Percentiles rank a stretch among this genome's conserved stretches.
Evolutionary conservation across 495 filamentous ascomycete genomes (phyloP).

Genomic region (Podospora pseudopauciseta): DNA sequence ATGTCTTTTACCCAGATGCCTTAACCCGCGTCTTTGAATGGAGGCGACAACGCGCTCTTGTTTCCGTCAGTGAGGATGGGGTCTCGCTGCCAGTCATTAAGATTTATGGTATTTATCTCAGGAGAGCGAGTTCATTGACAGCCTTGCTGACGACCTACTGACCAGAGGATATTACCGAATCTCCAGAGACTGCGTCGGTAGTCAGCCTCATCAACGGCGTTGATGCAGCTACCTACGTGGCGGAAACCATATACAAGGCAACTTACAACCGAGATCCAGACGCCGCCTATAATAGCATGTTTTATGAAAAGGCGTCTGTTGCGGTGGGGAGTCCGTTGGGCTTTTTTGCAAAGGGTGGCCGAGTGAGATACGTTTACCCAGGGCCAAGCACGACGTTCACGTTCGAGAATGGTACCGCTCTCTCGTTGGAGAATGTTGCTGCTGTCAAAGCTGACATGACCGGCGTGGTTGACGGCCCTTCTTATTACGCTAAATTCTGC

Average conservation of each 20-base stretch:
- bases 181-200: constrained; percentile 14
- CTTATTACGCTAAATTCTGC: constrained; percentile 26
- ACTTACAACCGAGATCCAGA: constrained; percentile 31
- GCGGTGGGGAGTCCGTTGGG: constrained; percentile 7
- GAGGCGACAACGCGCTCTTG: constrained; percentile 19
- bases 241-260: constrained; percentile 18
- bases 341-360: constrained; percentile 19
- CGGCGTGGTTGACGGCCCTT: constrained; percentile 13
- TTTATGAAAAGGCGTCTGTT: constrained; percentile 15
- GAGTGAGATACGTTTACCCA: constrained; percentile 18
- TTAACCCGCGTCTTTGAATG: constrained; percentile 28
- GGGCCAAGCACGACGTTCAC: constrained; percentile 28
- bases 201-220: constrained; percentile 33
- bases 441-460: constrained; percentile 19
- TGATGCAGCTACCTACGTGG: constrained; percentile 27
- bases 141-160: not conserved
- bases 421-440: constrained; percentile 20
- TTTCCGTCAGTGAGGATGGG: constrained; percentile 34
- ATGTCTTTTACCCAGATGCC: constrained; percentile 30
- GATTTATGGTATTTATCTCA: constrained; percentile 14
- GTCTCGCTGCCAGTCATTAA: constrained; percentile 27
- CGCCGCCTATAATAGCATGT: constrained; percentile 33
- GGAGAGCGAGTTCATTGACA: not conserved
- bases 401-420: constrained; percentile 20
- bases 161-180: constrained; percentile 11